Base-by-base conservation (phyloP, 768 basidiomycete species). In the Tulasnella sp. region DNA sequence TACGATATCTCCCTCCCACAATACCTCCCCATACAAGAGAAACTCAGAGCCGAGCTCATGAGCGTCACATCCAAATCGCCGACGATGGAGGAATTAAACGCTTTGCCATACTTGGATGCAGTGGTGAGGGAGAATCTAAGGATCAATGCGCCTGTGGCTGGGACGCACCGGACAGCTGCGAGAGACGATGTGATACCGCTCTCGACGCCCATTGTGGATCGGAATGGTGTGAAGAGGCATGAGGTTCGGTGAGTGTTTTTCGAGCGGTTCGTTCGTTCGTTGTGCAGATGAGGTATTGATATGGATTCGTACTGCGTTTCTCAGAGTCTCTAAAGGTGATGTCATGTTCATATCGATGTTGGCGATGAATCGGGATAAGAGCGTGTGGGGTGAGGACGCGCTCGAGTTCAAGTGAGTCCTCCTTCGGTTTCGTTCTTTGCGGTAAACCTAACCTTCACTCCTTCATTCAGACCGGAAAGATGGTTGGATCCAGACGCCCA, bases 331-430 rank as follows among this genome's bases (percentile, higher is more conserved):
- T 42, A 69, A 68, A 55, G 71, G 70, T 21, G 77, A 76, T 1
- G 66, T 75, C 3, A 64, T 70, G n/a, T 61, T 73, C 4, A 69
- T 86, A 17, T 81, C 81, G 0, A 79, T 85, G 34, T 56, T 77
- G 1, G 70, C 71, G 1, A 58, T 85, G 41, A 84, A 88, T 63
- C 71, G 77, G 5, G 73, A 75, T 7, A 74, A 74, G 62, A 70
- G 68, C 3, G 67, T 85, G 0, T 86, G 84, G 83, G 84, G 85
- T 4, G 72, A 77, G 11, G 83, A 86, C 66, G 78, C 81, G 0
- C 51, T 58, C 17, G 77, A 81, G 52, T 86, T 85, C 74, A 80
- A 69, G 83, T 81, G 56, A n/a, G 1, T 27, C 21, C 19, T 27
- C 3, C n/a, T 27, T 44, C 26, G 24, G 17, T n/a, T 30, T 29